Evolutionary conservation across 768 basidiomycete genomes (phyloP).

Genomic region (Russula dissimulans): DNA sequence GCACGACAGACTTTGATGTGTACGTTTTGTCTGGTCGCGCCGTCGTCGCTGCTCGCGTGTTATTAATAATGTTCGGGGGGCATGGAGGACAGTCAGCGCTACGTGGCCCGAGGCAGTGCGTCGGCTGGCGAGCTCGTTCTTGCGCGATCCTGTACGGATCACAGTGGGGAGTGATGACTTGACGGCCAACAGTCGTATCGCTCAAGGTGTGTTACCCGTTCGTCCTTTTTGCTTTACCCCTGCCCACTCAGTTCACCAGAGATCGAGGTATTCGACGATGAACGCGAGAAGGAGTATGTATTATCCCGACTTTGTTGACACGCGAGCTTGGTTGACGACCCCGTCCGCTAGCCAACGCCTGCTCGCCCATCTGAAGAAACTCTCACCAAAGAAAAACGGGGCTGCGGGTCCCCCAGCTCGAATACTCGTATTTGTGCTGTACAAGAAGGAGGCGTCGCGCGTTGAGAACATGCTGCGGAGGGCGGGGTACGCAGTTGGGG

Average conservation of each 20-base stretch:
- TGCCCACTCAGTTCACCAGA: slow-evolving; percentile 21
- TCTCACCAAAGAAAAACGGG: slow-evolving; percentile 55
- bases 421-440: slow-evolving; percentile 87
- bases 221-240: background rate
- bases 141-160: slow-evolving; percentile 73
- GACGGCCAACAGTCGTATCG: slow-evolving; percentile 89
- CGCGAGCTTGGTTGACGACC: background rate
- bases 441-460: slow-evolving; percentile 96
- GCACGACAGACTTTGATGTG: slow-evolving; percentile 92
- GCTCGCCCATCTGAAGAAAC: slow-evolving; percentile 41
- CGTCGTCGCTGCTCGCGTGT: too few species aligned
- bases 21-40: slow-evolving; percentile 30
- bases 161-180: slow-evolving; percentile 95
- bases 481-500: slow-evolving; percentile 70
- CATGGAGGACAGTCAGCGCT: slow-evolving; percentile 62
- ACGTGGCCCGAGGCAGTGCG: slow-evolving; percentile 97
- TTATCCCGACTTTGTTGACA: background rate
- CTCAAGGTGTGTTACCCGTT: slow-evolving; percentile 41
- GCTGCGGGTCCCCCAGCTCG: slow-evolving; percentile 46
- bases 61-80: background rate
- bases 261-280: slow-evolving; percentile 86
- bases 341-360: slow-evolving; percentile 46
- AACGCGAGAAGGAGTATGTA: slow-evolving; percentile 75
- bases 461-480: slow-evolving; percentile 70
- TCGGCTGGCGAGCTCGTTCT: slow-evolving; percentile 81